Evolutionary conservation across 805 yeast species (phyloP), one percentile per base, ranked within the genome.

Genomic region (Wickerhamiella vanderwaltii): DNA sequence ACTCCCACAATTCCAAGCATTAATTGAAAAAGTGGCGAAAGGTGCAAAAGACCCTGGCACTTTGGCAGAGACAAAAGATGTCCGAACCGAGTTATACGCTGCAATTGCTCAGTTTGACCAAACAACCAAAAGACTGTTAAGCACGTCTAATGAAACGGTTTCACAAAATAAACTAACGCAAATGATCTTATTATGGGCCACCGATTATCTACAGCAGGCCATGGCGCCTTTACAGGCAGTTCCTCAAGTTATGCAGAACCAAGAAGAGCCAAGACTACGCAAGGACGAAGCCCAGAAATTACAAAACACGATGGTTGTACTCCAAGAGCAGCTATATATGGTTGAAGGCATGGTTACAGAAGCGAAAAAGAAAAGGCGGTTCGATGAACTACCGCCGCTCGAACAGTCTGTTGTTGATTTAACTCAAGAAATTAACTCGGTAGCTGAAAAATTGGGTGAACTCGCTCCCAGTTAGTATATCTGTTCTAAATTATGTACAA

Each of bases 271-370:
- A 3, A 37, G 48, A 2, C 23, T 40, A 46, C 47, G 45, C 58
- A 61, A 52, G 52, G 55, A 32, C 41, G 48, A 41, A 26, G 49
- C 46, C 1, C 26, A 29, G 15, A 16, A 32, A 28, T 45, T 49
- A 16, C 54, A 51, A 40, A 48, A 85, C 49, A 78, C 79, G 48
- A 61, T 87, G 44, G 81, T 87, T 79, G 95, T 88, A 9, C 61
- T 85, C 54, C 79, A 79, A 46, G 97, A 87, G 55, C 97, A 87
- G 53, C 67, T 69, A 50, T 87, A 72, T 50, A 59, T 88, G 46
- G 76, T 88, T 2, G 72, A 74, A 44, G 68, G 73, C 12, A 72
- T 79, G 71, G 69, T 82, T 20, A 65, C 67, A 2, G 73, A 69
- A 11, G 73, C 78, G 28, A 81, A 77, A 46, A 69, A 67, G 48